These are phyloP conservation scores for Bryum argenteum DNA, from an alignment of 225 moss, liverwort and hornwort genomes.

Conservation along the genomic window DNA sequence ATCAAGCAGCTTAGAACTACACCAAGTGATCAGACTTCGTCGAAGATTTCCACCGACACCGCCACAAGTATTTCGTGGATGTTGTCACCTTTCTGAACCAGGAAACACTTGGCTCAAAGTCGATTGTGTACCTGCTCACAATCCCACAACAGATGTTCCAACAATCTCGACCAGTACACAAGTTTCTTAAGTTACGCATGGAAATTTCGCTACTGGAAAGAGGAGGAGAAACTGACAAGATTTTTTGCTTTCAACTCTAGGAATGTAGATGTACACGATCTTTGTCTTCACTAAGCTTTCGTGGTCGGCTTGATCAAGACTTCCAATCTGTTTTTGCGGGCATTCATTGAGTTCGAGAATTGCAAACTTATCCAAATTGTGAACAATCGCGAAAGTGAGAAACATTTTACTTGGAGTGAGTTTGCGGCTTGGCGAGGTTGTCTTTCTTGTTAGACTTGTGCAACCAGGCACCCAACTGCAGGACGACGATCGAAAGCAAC, in stretches of 20 bases:
- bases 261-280: constrained; percentile 24
- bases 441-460: constrained; percentile 74
- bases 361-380: too few species aligned
- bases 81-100: too few species aligned
- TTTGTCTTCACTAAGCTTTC: constrained; percentile 37
- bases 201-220: neutral
- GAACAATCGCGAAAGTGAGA: too few species aligned
- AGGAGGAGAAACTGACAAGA: neutral
- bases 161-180: neutral
- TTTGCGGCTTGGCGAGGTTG: constrained; percentile 62
- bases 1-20: too few species aligned
- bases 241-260: too few species aligned
- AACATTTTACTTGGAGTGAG: constrained; percentile 40
- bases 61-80: too few species aligned
- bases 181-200: neutral
- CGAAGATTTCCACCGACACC: too few species aligned
- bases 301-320: constrained; percentile 33
- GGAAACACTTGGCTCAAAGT: too few species aligned
- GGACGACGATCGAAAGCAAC: constrained; percentile 80
- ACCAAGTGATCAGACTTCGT: too few species aligned
- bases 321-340: constrained; percentile 35
- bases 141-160: too few species aligned
- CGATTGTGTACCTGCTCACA: neutral
- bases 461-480: constrained; percentile 71
- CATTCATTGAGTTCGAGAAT: neutral